phyloP scores from a whole-genome alignment of 2,329 filamentous ascomycete species.

The Pezicula radicicola region DNA sequence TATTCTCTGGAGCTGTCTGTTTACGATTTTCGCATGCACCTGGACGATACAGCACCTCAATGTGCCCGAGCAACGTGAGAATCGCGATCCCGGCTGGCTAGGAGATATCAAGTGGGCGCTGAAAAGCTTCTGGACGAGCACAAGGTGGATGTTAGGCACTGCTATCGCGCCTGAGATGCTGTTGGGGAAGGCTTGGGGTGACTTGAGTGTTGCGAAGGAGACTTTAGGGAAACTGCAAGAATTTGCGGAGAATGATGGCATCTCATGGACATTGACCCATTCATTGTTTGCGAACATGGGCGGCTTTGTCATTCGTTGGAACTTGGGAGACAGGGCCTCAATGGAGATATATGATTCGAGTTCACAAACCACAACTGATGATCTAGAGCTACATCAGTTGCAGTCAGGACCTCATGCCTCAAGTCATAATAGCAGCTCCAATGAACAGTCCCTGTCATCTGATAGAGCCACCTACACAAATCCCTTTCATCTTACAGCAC shows the following conservation, averaged over 20 bases:
- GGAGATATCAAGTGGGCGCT: slow-evolving; percentile 4
- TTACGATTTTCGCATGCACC: slow-evolving; percentile 18
- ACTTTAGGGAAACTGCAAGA: slow-evolving; percentile 1
- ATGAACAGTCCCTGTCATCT: background rate
- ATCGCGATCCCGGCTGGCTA: background rate
- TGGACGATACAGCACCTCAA: slow-evolving; percentile 21
- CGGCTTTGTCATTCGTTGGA: slow-evolving; percentile 8
- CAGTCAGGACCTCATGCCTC: too few relatives aligned
- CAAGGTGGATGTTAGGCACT: slow-evolving; percentile 6
- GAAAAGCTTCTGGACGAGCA: background rate
- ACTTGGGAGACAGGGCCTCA: background rate
- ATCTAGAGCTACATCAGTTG: too few relatives aligned
- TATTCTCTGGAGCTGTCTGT: slow-evolving; percentile 20
- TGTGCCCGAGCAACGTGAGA: slow-evolving; percentile 11
- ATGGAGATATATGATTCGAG: background rate
- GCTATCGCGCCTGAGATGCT: slow-evolving; percentile 5
- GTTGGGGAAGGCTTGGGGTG: slow-evolving; percentile 3
- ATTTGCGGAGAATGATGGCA: slow-evolving; percentile 3
- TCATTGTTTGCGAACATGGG: slow-evolving; percentile 16
- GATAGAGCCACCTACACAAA: background rate
- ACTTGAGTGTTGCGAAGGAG: slow-evolving; percentile 2
- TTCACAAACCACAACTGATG: background rate
- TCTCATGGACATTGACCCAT: slow-evolving; percentile 13
- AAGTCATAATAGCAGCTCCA: too few relatives aligned
- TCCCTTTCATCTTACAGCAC: slow-evolving; percentile 1